A percentile compares a stretch with the other conserved stretches of the same genome.
Evolutionary conservation across 2,329 filamentous ascomycete species (phyloP).

Genomic region (Botrytis fragariae): DNA sequence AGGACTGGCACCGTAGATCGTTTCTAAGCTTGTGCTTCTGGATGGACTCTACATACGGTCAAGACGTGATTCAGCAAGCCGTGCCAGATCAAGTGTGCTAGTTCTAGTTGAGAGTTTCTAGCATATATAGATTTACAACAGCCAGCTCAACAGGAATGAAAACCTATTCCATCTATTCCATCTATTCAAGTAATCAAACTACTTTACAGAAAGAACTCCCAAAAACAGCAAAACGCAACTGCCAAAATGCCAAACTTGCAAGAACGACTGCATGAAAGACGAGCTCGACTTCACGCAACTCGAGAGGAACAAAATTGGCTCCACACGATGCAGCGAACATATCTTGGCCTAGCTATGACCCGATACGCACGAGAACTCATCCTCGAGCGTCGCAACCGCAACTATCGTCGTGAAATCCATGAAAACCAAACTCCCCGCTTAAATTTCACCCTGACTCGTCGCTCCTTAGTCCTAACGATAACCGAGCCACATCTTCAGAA

Average conservation of each 20-base stretch:
- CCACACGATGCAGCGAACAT: neutral
- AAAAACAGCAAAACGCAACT: neutral
- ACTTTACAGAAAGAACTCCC: neutral
- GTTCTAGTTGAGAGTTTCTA: neutral
- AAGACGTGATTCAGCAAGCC: neutral
- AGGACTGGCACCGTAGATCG: neutral
- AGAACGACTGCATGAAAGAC: neutral
- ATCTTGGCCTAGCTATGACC: neutral
- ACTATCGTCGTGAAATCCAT: neutral
- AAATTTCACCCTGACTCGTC: neutral
- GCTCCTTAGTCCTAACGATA: neutral
- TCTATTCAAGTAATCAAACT: neutral
- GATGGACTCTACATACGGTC: neutral
- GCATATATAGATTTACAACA: no score
- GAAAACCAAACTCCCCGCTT: neutral
- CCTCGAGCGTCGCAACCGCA: neutral
- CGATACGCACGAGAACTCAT: neutral
- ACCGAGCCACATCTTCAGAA: neutral
- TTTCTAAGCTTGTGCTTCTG: neutral
- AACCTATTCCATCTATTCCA: neutral
- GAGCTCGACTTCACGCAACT: neutral
- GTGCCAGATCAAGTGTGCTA: neutral
- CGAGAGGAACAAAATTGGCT: neutral
- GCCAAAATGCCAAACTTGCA: neutral
- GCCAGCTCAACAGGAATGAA: neutral